Conservation (phyloP, 139 green algal species). For the Monoraphidium neglectum region DNA sequence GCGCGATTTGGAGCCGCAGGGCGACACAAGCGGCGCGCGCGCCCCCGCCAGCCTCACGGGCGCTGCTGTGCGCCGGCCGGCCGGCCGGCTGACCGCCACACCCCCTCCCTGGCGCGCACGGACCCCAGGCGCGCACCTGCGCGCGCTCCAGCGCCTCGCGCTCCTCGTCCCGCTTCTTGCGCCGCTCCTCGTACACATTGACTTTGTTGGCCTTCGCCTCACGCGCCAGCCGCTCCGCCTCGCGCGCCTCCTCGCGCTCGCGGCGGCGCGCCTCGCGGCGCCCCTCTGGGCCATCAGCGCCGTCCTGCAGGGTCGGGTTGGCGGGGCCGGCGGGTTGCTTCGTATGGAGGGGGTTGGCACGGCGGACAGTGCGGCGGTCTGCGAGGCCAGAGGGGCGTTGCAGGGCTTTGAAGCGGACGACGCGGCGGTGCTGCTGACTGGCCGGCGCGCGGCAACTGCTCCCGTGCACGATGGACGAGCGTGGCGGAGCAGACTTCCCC, state of each 20-base stretch:
- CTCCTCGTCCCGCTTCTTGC: conserved; percentile 57
- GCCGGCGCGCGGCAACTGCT: background rate
- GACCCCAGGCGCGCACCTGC: no score
- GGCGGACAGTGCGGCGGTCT: no score
- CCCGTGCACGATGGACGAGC: background rate
- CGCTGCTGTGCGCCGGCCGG: background rate
- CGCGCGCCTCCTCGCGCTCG: conserved; percentile 27
- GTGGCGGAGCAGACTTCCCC: background rate
- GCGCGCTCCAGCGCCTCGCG: conserved; percentile 67
- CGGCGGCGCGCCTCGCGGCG: conserved; percentile 26
- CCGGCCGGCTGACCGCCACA: background rate
- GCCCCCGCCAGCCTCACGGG: background rate
- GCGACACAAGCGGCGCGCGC: background rate
- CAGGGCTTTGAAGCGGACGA: background rate
- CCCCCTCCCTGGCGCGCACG: background rate
- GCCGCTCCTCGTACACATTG: conserved; percentile 64
- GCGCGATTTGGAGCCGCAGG: background rate
- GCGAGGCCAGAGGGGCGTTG: no score
- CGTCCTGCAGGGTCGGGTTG: background rate
- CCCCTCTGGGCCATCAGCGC: conserved; percentile 5
- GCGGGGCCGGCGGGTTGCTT: background rate
- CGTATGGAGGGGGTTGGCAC: background rate
- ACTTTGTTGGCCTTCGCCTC: conserved; percentile 17
- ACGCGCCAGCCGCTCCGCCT: conserved; percentile 23
- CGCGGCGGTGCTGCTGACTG: background rate